Conservation (phyloP, 768 basidiomycete species). For the Agaricus bisporus region DNA sequence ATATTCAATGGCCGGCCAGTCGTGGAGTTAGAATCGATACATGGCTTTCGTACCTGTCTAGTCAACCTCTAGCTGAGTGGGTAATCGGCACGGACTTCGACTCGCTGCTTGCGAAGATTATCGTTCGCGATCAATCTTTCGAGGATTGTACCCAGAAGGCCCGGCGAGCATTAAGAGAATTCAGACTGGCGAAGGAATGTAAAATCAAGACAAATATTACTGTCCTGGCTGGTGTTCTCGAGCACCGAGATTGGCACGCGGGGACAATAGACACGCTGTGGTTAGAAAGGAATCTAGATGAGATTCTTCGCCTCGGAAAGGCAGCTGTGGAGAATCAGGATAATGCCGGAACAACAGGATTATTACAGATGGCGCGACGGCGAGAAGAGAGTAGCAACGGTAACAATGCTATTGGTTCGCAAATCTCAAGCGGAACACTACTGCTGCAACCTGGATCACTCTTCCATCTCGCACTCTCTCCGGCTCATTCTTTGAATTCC, state of each 20-base stretch:
- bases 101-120: conserved; percentile 81
- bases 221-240: conserved; percentile 25
- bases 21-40: conserved; percentile 86
- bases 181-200: conserved; percentile 55
- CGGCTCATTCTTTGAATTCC: background rate
- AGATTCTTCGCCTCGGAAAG: conserved; percentile 17
- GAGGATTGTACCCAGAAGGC: conserved; percentile 83
- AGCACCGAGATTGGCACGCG: conserved; percentile 24
- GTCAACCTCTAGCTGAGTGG: conserved; percentile 24
- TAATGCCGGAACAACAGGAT: background rate
- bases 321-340: background rate
- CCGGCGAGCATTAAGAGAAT: conserved; percentile 74
- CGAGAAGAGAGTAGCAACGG: background rate
- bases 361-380: background rate
- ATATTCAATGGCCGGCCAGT: conserved; percentile 65
- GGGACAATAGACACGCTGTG: conserved; percentile 30
- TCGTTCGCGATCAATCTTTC: conserved; percentile 72
- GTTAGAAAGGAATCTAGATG: conserved; percentile 26
- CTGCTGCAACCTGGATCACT: conserved; percentile 30
- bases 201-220: conserved; percentile 28
- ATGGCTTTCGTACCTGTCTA: conserved; percentile 71
- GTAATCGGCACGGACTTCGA: conserved; percentile 72
- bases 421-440: background rate
- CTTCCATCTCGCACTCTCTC: conserved; percentile 25
- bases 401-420: background rate